These are phyloP conservation scores for Neopestalotiopsis clavispora DNA, from an alignment of 2,329 filamentous ascomycete species.

Conservation along the genomic window DNA sequence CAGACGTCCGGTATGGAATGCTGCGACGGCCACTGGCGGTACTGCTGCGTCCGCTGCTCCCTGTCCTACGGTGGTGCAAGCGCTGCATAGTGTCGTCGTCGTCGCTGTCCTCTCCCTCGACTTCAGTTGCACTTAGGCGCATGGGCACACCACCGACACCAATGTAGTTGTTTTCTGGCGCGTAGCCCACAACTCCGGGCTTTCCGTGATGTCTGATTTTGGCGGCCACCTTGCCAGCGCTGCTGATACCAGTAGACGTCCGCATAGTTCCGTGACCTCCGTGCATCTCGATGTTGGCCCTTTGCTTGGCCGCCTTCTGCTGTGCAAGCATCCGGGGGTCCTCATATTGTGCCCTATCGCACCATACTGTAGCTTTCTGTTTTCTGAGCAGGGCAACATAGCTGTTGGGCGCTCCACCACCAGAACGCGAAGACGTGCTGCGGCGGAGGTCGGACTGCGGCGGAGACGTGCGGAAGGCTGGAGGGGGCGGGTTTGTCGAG, in stretches of 20 bases:
- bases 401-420: slow-evolving; percentile 63
- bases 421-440: slow-evolving; percentile 81
- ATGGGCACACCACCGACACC: slow-evolving; percentile 83
- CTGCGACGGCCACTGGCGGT: slow-evolving; percentile 57
- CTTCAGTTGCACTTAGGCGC: slow-evolving; percentile 91
- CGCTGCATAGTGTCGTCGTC: slow-evolving; percentile 65
- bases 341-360: slow-evolving; percentile 90
- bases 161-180: slow-evolving; percentile 76
- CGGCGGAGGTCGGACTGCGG: slow-evolving; percentile 67
- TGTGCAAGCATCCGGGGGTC: slow-evolving; percentile 84
- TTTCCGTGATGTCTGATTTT: slow-evolving; percentile 92
- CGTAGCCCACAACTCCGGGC: slow-evolving; percentile 78
- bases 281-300: slow-evolving; percentile 83
- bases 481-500: slow-evolving; percentile 68
- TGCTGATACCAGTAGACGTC: slow-evolving; percentile 66
- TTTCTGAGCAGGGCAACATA: slow-evolving; percentile 96
- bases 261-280: slow-evolving; percentile 60
- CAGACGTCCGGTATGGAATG: slow-evolving; percentile 56
- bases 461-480: slow-evolving; percentile 57
- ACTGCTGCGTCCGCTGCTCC: slow-evolving; percentile 78
- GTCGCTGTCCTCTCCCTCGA: slow-evolving; percentile 85
- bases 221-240: slow-evolving; percentile 70
- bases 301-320: slow-evolving; percentile 84
- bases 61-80: slow-evolving; percentile 70
- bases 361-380: slow-evolving; percentile 99